phyloP scores from a whole-genome alignment of 2,329 filamentous ascomycete genomes.

The Spiromastix sp. region DNA sequence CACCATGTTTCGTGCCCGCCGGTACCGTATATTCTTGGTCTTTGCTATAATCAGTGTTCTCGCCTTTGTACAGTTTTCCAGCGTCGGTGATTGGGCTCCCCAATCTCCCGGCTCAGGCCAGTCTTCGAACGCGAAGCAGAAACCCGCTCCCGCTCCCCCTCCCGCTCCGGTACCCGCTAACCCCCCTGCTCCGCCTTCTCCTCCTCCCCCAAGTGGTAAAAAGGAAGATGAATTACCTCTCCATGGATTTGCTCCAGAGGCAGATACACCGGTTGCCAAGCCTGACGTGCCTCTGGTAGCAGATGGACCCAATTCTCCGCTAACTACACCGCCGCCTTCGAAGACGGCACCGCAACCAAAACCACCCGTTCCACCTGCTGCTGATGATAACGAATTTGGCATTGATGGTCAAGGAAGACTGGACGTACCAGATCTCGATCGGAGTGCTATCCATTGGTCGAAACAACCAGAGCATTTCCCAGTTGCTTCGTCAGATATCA shows the following conservation, averaged over 20 bases:
- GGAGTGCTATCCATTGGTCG: slow-evolving; percentile 54
- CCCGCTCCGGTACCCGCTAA: background rate
- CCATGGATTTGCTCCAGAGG: slow-evolving; percentile 7
- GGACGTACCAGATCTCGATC: slow-evolving; percentile 19
- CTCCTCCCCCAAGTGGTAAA: background rate
- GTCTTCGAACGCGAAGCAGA: background rate
- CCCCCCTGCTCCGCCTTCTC: background rate
- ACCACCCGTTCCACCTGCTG: background rate
- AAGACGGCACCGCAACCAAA: background rate
- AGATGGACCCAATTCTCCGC: no score
- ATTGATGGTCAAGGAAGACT: slow-evolving; percentile 24
- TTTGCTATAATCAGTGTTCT: slow-evolving; percentile 34
- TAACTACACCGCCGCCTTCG: background rate
- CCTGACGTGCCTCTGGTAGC: background rate
- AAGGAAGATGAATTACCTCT: background rate
- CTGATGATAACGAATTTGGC: slow-evolving; percentile 16
- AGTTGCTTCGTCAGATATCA: slow-evolving; percentile 58
- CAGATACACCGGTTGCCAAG: background rate
- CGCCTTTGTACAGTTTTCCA: slow-evolving; percentile 42
- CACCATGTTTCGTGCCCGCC: slow-evolving; percentile 38
- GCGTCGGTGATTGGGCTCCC: slow-evolving; percentile 30
- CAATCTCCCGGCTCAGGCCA: background rate
- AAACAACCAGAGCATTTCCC: slow-evolving; percentile 70
- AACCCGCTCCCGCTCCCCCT: slow-evolving; percentile 1
- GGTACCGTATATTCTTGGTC: slow-evolving; percentile 37